Conservation (phyloP, 768 basidiomycete species). For the Collybia sp. region DNA sequence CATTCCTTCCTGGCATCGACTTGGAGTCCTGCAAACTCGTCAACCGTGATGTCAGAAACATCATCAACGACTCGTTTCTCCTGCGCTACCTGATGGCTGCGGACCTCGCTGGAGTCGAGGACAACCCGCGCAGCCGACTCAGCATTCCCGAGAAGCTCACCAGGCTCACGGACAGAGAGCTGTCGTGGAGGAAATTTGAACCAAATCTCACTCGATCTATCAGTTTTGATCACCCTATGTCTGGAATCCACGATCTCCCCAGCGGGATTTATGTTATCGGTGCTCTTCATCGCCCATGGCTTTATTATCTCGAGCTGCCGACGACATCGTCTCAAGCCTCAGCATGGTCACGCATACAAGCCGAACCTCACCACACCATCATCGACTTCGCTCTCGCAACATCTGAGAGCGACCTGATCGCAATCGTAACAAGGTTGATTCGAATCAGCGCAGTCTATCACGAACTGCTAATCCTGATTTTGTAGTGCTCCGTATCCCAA, state of each 20-base stretch:
- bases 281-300: too few relatives aligned
- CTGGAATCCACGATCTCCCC: slow-evolving; percentile 35
- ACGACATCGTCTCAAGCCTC: too few relatives aligned
- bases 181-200: slow-evolving; percentile 20
- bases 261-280: too few relatives aligned
- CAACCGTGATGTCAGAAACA: slow-evolving; percentile 13
- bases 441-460: too few relatives aligned
- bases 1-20: slow-evolving; percentile 16
- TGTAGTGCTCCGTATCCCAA: too few relatives aligned
- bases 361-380: not conserved
- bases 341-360: not conserved
- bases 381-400: slow-evolving; percentile 13
- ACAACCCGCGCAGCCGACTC: slow-evolving; percentile 18
- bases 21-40: slow-evolving; percentile 17
- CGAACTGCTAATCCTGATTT: too few relatives aligned
- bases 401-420: slow-evolving; percentile 12
- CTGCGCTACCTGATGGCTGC: slow-evolving; percentile 29
- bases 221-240: slow-evolving; percentile 18
- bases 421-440: slow-evolving; percentile 15
- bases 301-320: too few relatives aligned
- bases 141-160: slow-evolving; percentile 18
- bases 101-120: slow-evolving; percentile 17
- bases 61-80: slow-evolving; percentile 20
- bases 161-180: slow-evolving; percentile 16
- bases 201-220: slow-evolving; percentile 17